These are phyloP conservation scores for Daldinia vernicosa DNA, from an alignment of 495 filamentous ascomycete genomes.

Conservation along the genomic window DNA sequence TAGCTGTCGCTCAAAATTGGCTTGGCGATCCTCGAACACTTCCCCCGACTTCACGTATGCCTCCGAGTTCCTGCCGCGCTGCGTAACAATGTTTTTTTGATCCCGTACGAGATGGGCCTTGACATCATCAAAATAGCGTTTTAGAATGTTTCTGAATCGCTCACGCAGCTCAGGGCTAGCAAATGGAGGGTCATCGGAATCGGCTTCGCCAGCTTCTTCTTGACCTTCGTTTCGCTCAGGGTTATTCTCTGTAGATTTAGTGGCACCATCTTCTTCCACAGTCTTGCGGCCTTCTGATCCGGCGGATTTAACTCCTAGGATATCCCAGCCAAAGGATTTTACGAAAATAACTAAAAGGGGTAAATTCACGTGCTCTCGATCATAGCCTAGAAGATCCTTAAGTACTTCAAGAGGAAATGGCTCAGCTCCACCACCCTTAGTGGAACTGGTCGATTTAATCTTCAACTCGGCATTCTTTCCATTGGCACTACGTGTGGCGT, in stretches of 20 bases:
- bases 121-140: constrained; percentile 91
- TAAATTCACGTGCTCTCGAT: constrained; percentile 90
- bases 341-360: constrained; percentile 93
- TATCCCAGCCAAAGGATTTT: constrained; percentile 95
- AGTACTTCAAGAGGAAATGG: constrained; percentile 96
- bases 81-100: constrained; percentile 81
- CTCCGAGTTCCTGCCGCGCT: constrained; percentile 93
- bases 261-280: constrained; percentile 83
- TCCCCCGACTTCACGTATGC: constrained; percentile 99
- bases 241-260: constrained; percentile 58
- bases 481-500: constrained; percentile 68
- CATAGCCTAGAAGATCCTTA: constrained; percentile 93
- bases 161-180: constrained; percentile 78
- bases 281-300: constrained; percentile 80
- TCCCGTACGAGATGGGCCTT: constrained; percentile 88
- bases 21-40: constrained; percentile 96
- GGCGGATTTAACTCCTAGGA: constrained; percentile 78
- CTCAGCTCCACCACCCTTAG: constrained; percentile 70
- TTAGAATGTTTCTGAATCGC: constrained; percentile 87
- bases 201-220: constrained; percentile 49
- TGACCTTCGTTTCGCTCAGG: constrained; percentile 56
- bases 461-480: constrained; percentile 64
- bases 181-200: constrained; percentile 74
- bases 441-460: constrained; percentile 54
- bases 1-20: constrained; percentile 90